Conservation (phyloP, 495 filamentous ascomycete genomes). For the Xylaria intraflava region DNA sequence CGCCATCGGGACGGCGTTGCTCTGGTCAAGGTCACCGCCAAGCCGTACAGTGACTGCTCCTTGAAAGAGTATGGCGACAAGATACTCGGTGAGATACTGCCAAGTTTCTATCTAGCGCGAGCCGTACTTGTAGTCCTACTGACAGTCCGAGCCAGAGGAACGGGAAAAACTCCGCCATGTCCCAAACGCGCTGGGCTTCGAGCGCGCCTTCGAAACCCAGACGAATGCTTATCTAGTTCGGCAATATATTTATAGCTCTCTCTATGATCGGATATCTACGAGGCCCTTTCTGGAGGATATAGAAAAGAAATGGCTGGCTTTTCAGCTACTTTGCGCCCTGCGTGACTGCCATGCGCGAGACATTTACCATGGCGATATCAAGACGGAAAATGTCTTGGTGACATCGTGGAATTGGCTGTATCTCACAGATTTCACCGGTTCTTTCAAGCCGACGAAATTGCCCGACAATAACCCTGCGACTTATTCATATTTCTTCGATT, state of each 20-base stretch:
- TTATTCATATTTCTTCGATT: slow-evolving; percentile 96
- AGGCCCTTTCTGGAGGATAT: slow-evolving; percentile 96
- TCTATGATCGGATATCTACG: slow-evolving; percentile 95
- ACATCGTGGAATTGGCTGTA: slow-evolving; percentile 99
- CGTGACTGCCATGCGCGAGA: slow-evolving; percentile 88
- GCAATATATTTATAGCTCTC: slow-evolving; percentile 90
- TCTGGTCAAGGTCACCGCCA: slow-evolving; percentile 89
- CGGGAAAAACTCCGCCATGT: slow-evolving; percentile 71
- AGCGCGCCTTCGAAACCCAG: slow-evolving; percentile 81
- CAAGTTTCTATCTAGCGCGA: neutral
- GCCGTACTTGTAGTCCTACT: slow-evolving; percentile 7
- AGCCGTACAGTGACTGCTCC: slow-evolving; percentile 68
- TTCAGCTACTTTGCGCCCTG: slow-evolving; percentile 87
- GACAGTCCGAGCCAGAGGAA: slow-evolving; percentile 53
- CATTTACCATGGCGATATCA: slow-evolving; percentile 96
- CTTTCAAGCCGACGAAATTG: slow-evolving; percentile 90
- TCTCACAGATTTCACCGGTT: slow-evolving; percentile 88
- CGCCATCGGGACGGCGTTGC: slow-evolving; percentile 83
- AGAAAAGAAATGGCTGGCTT: slow-evolving; percentile 98
- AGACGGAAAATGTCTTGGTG: slow-evolving; percentile 91
- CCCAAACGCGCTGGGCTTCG: slow-evolving; percentile 86
- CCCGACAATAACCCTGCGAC: slow-evolving; percentile 97
- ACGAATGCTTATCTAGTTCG: slow-evolving; percentile 91
- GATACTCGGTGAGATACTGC: slow-evolving; percentile 60
- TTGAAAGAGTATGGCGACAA: slow-evolving; percentile 68